phyloP scores from a whole-genome alignment of 2,329 filamentous ascomycete genomes.

The Ophiosphaerella herpotricha region DNA sequence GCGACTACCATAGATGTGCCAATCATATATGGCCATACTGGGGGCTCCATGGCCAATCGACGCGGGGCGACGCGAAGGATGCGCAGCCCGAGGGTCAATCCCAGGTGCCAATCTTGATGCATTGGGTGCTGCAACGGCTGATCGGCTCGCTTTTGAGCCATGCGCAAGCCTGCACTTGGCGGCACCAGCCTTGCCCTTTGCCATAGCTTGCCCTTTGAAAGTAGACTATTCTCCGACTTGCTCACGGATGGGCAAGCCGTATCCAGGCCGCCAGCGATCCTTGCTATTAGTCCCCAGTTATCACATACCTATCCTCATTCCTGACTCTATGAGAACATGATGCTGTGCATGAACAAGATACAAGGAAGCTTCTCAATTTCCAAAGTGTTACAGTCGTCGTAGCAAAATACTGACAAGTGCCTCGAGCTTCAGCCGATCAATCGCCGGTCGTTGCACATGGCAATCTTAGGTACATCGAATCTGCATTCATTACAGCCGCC shows the following conservation, averaged over 20 bases:
- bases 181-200: slow-evolving; percentile 3
- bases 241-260: too few species aligned
- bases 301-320: too few species aligned
- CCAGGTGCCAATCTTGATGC: slow-evolving; percentile 28
- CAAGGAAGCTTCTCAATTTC: background rate
- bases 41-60: slow-evolving; percentile 29
- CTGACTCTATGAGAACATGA: background rate
- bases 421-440: background rate
- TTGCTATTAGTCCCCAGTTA: background rate
- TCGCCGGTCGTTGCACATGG: slow-evolving; percentile 4
- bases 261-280: background rate
- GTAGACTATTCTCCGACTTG: background rate
- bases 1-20: slow-evolving; percentile 21
- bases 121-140: slow-evolving; percentile 29
- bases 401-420: slow-evolving; percentile 3
- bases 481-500: background rate
- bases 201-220: background rate
- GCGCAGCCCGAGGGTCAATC: slow-evolving; percentile 29
- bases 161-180: slow-evolving; percentile 10
- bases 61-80: slow-evolving; percentile 17
- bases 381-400: slow-evolving; percentile 1
- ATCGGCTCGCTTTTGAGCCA: slow-evolving; percentile 17
- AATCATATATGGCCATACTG: slow-evolving; percentile 28
- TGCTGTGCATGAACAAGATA: slow-evolving; percentile 8
- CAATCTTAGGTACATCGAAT: slow-evolving; percentile 4